These are phyloP conservation scores for Syzygium aromaticum DNA, from an alignment of 345 rosid species.

Conservation along the genomic window DNA sequence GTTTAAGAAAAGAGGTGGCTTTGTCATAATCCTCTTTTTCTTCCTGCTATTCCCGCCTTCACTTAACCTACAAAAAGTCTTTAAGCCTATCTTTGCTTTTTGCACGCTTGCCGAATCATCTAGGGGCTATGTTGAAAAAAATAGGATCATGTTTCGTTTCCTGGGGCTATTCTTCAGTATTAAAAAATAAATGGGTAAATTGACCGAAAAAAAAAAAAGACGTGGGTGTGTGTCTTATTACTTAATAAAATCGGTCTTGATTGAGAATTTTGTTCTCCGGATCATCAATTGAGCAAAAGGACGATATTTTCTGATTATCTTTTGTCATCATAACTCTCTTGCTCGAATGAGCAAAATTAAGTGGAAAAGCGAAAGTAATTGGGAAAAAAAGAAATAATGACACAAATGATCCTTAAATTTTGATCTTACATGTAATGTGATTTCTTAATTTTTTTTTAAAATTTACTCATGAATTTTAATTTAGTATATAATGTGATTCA, in stretches of 20 bases:
- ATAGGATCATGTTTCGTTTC: not conserved
- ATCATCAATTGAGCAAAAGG: not conserved
- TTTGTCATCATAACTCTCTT: not conserved
- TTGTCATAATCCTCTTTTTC: not conserved
- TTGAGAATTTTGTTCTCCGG: rapidly evolving
- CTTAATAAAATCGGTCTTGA: not conserved
- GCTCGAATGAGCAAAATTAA: not conserved
- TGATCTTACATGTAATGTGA: too few relatives aligned
- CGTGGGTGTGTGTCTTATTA: too few relatives aligned
- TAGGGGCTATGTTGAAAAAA: not conserved
- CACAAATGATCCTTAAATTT: too few relatives aligned
- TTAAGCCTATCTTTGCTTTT: not conserved
- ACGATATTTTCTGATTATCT: not conserved
- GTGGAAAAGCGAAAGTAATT: not conserved
- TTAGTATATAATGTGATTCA: too few relatives aligned
- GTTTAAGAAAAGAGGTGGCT: not conserved
- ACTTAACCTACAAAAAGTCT: not conserved
- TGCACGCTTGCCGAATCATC: not conserved
- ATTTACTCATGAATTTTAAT: too few relatives aligned
- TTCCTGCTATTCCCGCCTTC: not conserved
- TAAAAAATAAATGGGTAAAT: not conserved
- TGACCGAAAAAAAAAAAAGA: not conserved
- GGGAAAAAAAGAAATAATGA: not conserved
- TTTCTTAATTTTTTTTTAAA: too few relatives aligned
- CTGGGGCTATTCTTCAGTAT: not conserved